A percentile compares a stretch with the other conserved stretches of the same genome.
These are phyloP conservation scores for Inosperma sp. DNA, from an alignment of 768 basidiomycete species.

Conservation along the genomic window DNA sequence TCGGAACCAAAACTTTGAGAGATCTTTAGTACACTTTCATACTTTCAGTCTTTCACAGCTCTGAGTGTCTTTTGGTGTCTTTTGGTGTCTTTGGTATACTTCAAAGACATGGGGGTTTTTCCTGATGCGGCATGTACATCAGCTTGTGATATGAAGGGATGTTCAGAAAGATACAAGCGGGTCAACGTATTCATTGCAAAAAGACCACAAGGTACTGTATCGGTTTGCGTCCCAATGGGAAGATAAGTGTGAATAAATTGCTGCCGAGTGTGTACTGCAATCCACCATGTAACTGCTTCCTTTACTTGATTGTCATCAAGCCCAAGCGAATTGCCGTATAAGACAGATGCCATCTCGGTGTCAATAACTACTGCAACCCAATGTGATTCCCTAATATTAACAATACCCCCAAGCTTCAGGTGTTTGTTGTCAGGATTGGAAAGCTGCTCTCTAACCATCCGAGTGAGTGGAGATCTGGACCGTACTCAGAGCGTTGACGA, in stretches of 20 bases:
- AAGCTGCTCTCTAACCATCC: background rate
- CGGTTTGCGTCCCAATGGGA: background rate
- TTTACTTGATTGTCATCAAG: background rate
- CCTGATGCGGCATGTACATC: background rate
- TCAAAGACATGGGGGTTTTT: too few species aligned
- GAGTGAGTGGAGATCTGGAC: background rate
- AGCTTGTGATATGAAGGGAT: background rate
- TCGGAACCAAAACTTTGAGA: background rate
- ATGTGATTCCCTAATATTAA: conserved; percentile 5
- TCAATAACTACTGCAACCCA: conserved; percentile 9
- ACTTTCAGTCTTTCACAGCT: too few species aligned
- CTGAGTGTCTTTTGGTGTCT: too few species aligned
- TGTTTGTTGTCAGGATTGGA: background rate
- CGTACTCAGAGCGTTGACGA: background rate
- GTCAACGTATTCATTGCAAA: background rate
- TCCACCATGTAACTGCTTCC: background rate
- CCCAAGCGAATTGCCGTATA: background rate
- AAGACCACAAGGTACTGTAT: background rate
- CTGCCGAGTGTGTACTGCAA: background rate
- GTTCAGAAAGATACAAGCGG: background rate
- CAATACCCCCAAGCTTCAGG: background rate
- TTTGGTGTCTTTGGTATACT: too few species aligned
- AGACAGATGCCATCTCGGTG: background rate
- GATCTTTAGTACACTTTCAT: too few species aligned
- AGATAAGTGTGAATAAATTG: background rate